Evolutionary conservation across 108 stramenopile genomes (phyloP), one percentile per base, ranked within the genome.

Genomic region (Epithemia pelagica): DNA sequence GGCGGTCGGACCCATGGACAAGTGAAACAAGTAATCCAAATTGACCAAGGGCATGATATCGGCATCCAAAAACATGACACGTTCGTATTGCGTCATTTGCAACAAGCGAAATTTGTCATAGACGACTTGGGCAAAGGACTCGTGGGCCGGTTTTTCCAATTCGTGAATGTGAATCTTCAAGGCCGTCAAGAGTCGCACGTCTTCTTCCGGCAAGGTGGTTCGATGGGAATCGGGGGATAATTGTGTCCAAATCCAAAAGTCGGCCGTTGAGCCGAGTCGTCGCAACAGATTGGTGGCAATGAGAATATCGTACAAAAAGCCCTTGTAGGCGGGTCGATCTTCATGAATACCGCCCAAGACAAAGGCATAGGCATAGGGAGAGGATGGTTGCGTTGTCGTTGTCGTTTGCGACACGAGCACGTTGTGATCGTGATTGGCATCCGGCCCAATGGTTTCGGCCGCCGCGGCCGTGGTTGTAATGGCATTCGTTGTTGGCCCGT

Each of bases 31-130:
- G 59, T 82, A 80, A 63, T 87, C 86, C 61, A 83, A 54, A 74
- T 81, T 80, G 52, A 66, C 73, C 26, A 80, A 52, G 18, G 86
- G 82, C 21, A 85, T 64, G 18, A 83, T 69, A 74, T 90, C 89
- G 21, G 74, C 73, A 65, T 90, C 89, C 62, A 90, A 27, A 65
- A 85, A 84, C 59, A 87, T 52, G 0, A 86, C 70, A 5, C 80
- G 75, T 51, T 74, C 29, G 64, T 86, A 90, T 59, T 80, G 68
- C 28, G 76, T 77, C 70, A 79, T 56, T 37, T 59, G 54, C 18
- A 82, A 53, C 0, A 78, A 37, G 22, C 70, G 69, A 51, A 84
- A 84, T 58, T 58, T 58, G 56, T 7, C 5, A 27, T 58, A 62
- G 28, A 70, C 61, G 61, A 70, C 23, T 52, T 62, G 24, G 2